These are phyloP conservation scores for Candida smagusa DNA, from an alignment of 1,139 yeast species.

Conservation along the genomic window DNA sequence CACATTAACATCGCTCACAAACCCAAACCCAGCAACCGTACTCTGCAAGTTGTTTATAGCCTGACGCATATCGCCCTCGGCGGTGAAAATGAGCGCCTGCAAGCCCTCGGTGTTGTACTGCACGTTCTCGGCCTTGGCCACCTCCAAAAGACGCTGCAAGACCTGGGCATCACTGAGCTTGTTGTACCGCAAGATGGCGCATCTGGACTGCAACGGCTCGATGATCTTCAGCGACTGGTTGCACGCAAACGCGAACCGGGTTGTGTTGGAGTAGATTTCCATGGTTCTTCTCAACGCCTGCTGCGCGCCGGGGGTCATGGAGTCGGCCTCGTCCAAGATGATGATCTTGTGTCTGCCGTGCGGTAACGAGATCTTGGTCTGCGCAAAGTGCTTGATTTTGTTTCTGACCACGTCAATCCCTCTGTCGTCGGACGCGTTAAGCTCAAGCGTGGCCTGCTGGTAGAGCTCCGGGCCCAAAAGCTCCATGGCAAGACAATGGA, in stretches of 20 bases:
- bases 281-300: conserved; percentile 95
- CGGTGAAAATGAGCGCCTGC: conserved; percentile 91
- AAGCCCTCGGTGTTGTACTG: conserved; percentile 86
- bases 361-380: conserved; percentile 66
- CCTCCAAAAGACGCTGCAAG: conserved; percentile 68
- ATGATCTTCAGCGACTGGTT: conserved; percentile 91
- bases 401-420: conserved; percentile 50
- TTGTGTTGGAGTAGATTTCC: conserved; percentile 92
- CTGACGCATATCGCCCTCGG: conserved; percentile 99
- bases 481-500: conserved; percentile 86
- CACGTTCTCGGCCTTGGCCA: conserved; percentile 67
- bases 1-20: conserved; percentile 87
- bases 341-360: conserved; percentile 75
- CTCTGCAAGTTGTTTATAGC: conserved; percentile 92
- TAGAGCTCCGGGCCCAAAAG: conserved; percentile 67
- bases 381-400: conserved; percentile 54
- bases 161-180: conserved; percentile 84
- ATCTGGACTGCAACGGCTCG: conserved; percentile 94
- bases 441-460: conserved; percentile 81
- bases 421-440: conserved; percentile 53
- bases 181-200: conserved; percentile 87
- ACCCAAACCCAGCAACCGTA: conserved; percentile 89
- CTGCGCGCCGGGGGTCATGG: conserved; percentile 99
- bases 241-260: conserved; percentile 97
- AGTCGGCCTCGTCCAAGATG: conserved; percentile 92